phyloP scores from a whole-genome alignment of 805 yeast genomes.

The Wickerhamiella dianesei region DNA sequence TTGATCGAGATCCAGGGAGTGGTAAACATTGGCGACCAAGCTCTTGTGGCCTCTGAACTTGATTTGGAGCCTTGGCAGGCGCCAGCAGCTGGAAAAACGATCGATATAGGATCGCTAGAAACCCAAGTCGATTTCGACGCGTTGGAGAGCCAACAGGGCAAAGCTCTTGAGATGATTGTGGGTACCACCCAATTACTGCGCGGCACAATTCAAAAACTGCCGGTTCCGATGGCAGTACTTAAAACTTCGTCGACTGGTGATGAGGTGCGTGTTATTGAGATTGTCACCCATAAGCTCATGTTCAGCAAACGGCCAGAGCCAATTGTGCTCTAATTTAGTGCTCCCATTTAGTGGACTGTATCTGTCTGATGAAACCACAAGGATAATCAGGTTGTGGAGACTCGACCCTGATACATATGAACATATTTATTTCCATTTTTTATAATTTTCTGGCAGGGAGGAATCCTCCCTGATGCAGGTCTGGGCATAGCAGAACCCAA shows the following conservation, averaged over 20 bases:
- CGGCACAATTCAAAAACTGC: slow-evolving; percentile 14
- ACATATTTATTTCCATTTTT: no score
- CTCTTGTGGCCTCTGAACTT: slow-evolving; percentile 13
- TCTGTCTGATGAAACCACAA: no score
- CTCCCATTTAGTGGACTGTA: no score
- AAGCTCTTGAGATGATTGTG: slow-evolving; percentile 10
- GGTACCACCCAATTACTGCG: slow-evolving; percentile 14
- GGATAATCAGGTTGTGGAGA: no score
- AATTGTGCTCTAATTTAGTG: slow-evolving; percentile 1
- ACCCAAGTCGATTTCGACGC: slow-evolving; percentile 1
- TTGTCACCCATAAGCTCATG: slow-evolving; percentile 13
- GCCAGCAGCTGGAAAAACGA: neutral
- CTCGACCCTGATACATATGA: no score
- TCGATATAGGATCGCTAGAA: neutral
- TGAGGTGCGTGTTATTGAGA: slow-evolving; percentile 10
- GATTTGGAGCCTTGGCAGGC: slow-evolving; percentile 6
- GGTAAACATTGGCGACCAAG: slow-evolving; percentile 12
- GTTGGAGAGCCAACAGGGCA: neutral
- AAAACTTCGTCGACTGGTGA: slow-evolving; percentile 5
- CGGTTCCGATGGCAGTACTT: slow-evolving; percentile 16
- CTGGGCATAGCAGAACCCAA: no score
- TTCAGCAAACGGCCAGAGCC: slow-evolving; percentile 19
- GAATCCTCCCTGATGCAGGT: no score
- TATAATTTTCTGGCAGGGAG: no score
- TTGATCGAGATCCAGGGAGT: slow-evolving; percentile 17